Percentiles rank a stretch among this genome's conserved stretches.
Evolutionary conservation across 2,329 filamentous ascomycete genomes (phyloP).

Genomic region (Tympanopsis confertula): DNA sequence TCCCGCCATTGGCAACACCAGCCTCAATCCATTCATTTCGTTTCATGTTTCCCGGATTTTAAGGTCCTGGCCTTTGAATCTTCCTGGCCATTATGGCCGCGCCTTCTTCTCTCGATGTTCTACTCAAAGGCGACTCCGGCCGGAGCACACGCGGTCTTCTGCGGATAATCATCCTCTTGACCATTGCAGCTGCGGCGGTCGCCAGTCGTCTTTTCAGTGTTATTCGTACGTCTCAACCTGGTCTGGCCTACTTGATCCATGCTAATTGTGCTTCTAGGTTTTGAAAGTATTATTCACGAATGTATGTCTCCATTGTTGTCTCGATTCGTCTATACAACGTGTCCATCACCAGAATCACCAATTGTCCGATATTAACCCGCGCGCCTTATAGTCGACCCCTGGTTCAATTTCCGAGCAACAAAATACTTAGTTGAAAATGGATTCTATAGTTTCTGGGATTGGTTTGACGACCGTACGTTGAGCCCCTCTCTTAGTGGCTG

Average conservation of each 20-base stretch:
- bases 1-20: not conserved
- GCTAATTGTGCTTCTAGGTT: conserved; percentile 42
- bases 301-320: conserved; percentile 49
- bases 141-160: conserved; percentile 76
- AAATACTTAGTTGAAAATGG: conserved; percentile 95
- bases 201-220: conserved; percentile 95
- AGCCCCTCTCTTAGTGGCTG: not conserved
- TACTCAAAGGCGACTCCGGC: conserved; percentile 69
- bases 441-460: conserved; percentile 99
- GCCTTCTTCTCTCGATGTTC: conserved; percentile 31
- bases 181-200: conserved; percentile 85
- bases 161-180: conserved; percentile 75
- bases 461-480: conserved; percentile 78
- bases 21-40: too few relatives aligned
- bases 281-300: conserved; percentile 99
- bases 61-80: not conserved
- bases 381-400: conserved; percentile 72
- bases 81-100: not conserved
- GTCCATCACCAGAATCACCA: too few relatives aligned
- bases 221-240: conserved; percentile 60
- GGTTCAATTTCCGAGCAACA: conserved; percentile 98
- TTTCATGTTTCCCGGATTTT: not conserved
- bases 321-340: conserved; percentile 7
- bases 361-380: too few relatives aligned
- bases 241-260: not conserved